Conservation (phyloP, 2,329 filamentous ascomycete genomes). For the Rutstroemia sp. region DNA sequence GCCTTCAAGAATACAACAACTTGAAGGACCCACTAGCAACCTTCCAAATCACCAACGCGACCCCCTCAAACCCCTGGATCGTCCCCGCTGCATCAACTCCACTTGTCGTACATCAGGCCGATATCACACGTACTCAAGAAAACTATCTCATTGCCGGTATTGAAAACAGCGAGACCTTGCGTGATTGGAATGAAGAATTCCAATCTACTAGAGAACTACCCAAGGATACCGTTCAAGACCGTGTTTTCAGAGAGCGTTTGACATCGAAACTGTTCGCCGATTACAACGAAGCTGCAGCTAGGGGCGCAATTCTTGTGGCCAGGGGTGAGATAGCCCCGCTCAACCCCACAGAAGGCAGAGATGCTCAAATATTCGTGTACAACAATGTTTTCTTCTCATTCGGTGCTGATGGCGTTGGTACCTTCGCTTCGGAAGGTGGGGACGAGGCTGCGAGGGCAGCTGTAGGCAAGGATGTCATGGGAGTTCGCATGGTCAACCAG, state of each 20-base stretch:
- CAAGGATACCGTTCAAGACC: slow-evolving; percentile 87
- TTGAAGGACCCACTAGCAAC: slow-evolving; percentile 81
- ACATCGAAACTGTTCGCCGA: slow-evolving; percentile 96
- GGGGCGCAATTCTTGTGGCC: slow-evolving; percentile 86
- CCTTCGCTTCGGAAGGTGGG: slow-evolving; percentile 91
- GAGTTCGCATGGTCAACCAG: slow-evolving; percentile 93
- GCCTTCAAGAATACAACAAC: slow-evolving; percentile 78
- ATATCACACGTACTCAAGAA: slow-evolving; percentile 87
- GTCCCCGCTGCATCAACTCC: slow-evolving; percentile 63
- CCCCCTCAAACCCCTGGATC: slow-evolving; percentile 87
- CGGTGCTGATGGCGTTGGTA: slow-evolving; percentile 93
- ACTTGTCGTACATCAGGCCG: slow-evolving; percentile 65
- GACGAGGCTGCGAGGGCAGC: slow-evolving; percentile 94
- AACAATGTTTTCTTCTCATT: slow-evolving; percentile 99
- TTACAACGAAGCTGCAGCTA: slow-evolving; percentile 90
- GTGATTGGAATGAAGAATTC: slow-evolving; percentile 99
- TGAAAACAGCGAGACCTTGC: slow-evolving; percentile 87
- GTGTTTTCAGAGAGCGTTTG: slow-evolving; percentile 89
- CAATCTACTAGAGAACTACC: slow-evolving; percentile 93
- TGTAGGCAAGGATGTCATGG: slow-evolving; percentile 91
- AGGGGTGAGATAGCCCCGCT: slow-evolving; percentile 86
- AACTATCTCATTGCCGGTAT: slow-evolving; percentile 82
- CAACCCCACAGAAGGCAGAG: slow-evolving; percentile 85
- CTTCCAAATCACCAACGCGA: slow-evolving; percentile 92
- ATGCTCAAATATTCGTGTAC: slow-evolving; percentile 98